phyloP scores from a whole-genome alignment of 164 flowering plant species.

The Vitis rotundifolia region DNA sequence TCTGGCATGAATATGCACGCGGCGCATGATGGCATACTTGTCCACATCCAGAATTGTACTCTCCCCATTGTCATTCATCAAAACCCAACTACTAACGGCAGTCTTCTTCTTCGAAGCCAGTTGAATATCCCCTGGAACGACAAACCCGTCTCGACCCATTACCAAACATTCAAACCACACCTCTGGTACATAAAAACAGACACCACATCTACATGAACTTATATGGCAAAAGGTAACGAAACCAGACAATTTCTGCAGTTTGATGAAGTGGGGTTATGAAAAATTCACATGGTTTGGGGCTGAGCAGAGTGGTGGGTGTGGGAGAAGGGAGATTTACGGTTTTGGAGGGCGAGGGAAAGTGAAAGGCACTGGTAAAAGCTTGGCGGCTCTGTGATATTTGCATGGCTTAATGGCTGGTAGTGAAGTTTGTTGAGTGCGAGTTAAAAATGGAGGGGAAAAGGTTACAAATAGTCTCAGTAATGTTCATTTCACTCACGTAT shows the following conservation, averaged over 20 bases:
- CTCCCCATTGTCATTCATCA: slow-evolving; percentile 58
- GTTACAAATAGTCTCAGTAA: background rate
- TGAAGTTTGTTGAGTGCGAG: background rate
- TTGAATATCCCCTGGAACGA: slow-evolving; percentile 58
- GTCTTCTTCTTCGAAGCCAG: slow-evolving; percentile 46
- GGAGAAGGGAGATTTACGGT: background rate
- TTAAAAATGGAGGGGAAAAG: background rate
- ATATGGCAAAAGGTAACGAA: no score
- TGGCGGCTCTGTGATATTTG: background rate
- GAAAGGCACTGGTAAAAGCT: background rate
- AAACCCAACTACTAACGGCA: slow-evolving; percentile 75
- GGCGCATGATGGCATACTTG: slow-evolving; percentile 85
- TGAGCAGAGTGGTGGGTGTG: background rate
- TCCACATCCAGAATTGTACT: slow-evolving; percentile 69
- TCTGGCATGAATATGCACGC: slow-evolving; percentile 88
- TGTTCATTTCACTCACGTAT: background rate
- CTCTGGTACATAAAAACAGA: no score
- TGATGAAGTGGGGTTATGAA: no score
- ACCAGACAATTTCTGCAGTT: no score
- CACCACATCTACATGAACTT: no score
- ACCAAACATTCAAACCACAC: slow-evolving; percentile 13
- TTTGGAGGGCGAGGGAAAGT: background rate
- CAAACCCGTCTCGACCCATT: slow-evolving; percentile 54
- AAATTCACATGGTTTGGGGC: no score
- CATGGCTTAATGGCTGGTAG: slow-evolving; percentile 7